phyloP scores from a whole-genome alignment of 805 yeast species.

The Priceomyces medius region DNA sequence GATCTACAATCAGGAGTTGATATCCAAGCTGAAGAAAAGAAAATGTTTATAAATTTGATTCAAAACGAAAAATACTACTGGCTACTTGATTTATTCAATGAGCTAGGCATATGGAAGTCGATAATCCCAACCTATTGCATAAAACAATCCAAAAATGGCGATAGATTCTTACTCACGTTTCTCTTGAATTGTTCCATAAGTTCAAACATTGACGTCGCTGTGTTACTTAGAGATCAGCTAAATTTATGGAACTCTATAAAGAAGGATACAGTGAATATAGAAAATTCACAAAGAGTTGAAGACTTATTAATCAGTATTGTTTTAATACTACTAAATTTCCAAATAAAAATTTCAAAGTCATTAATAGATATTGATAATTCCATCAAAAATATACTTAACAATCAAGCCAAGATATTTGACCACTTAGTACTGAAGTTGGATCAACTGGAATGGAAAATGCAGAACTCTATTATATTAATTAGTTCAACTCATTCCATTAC shows the following conservation, averaged over 20 bases:
- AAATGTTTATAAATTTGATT: conserved; percentile 22
- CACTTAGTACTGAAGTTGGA: conserved; percentile 22
- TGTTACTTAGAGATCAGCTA: conserved; percentile 21
- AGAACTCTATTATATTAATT: conserved; percentile 21
- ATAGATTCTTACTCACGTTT: conserved; percentile 27
- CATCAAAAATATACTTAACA: conserved; percentile 20
- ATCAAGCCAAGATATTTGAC: conserved; percentile 33
- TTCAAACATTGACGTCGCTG: conserved; percentile 8
- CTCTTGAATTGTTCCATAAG: conserved; percentile 29
- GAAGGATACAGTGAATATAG: conserved; percentile 9
- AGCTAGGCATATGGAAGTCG: conserved; percentile 36
- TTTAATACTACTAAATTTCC: conserved; percentile 24
- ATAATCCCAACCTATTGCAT: conserved; percentile 35
- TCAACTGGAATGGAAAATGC: conserved; percentile 6
- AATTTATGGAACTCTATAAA: conserved; percentile 20
- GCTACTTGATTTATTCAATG: conserved; percentile 41
- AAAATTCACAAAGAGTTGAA: conserved; percentile 23
- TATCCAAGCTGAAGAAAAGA: conserved; percentile 12
- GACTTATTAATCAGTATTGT: conserved; percentile 30
- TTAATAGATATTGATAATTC: conserved; percentile 11
- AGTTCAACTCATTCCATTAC: conserved; percentile 31
- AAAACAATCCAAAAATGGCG: conserved; percentile 12
- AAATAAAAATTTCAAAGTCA: conserved; percentile 15
- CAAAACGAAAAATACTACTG: conserved; percentile 37
- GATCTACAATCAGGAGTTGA: background rate